Base-by-base conservation (phyloP, 768 basidiomycete genomes). In the Suillus spraguei region DNA sequence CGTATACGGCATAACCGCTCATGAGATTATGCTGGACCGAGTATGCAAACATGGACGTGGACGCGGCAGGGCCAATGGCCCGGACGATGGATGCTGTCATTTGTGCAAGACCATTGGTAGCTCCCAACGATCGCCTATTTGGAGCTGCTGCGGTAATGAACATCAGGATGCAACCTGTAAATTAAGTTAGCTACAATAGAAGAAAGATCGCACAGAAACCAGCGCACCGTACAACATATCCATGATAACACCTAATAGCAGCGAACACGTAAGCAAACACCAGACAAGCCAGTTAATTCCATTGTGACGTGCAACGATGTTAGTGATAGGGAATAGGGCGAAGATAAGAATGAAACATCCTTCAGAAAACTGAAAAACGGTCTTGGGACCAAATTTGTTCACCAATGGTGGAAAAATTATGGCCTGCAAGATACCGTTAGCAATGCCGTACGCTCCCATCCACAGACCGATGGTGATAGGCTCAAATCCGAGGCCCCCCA, bases 61-160 rank as follows among this genome's bases (percentile, higher is more conserved):
- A 67, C 6, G 64, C 33, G 7, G 73, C 75, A 24, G 78, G 78
- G 16, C 74, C 79, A 47, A 80, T 10, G 7, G 78, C 74, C 46
- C 76, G 72, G 41, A 68, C 68, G 14, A 75, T 24, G 11, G 77
- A 72, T 35, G 71, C 75, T 13, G 68, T 68, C 52, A 68, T 72
- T 65, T 74, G 76, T 54, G 69, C 69, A 20, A 72, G 69, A 39
- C 90, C 90, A 67, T 91, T 90, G 24, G 86, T 87, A 7, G 88
- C 81, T 44, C 90, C 90, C n/a, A 91, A 80, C 4, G 85, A 85
- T 36, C 85, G 82, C 60, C 80, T 80, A 66, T 89, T 89, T 8
- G 91, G 90, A 0, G 90, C 79, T 33, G 89, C 79, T 32, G 85
- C 82, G 13, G 84, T 81, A 64, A 92, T 87, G 68, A 85, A 89